Evolutionary conservation across 257 asterid genomes (phyloP), one percentile per base, ranked within the genome.

Genomic region (Sherardia arvensis): DNA sequence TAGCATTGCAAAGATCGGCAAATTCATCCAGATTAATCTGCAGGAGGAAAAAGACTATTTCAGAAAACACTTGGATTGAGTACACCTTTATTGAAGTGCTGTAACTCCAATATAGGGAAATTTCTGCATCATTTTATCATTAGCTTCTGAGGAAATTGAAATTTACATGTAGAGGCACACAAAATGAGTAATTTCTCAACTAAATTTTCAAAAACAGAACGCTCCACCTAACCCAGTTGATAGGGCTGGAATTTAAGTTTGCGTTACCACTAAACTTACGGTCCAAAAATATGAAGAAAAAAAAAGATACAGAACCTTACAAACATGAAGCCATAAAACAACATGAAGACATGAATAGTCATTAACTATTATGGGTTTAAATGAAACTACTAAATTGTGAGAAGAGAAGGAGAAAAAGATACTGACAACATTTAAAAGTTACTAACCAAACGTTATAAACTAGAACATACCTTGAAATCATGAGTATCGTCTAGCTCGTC

Each of bases 11-110:
- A 55, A 93, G 86, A 80, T 93, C 99, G 51, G 76, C 72, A 83
- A 93, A 93, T 79, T 93, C 97, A 4, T 77, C 90, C 88, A 90
- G 79, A 73, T 76, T 83, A 69, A 93, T 90, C 99, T 93, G 95
- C 77, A 80, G 20, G 61, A 49, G 22, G 48, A 38, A 71, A 38
- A 57, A n/a, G 33, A 47, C 34, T 18, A 22, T 14, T 30, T 7
- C 63, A 66, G 53, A 34, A 25, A 61, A 61, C 21, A 65, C 7
- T 65, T 29, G 1, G n/a, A 32, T 20, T 38, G 0, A 27, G 56
- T 40, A 23, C 14, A n/a, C 45, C 12, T 10, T 38, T 10, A 12
- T 38, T 38, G 47, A 38, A 38, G 14, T 5, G 15, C 17, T 12
- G 47, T 38, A 18, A 38, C 47, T 38, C n/a, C n/a, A 9, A 18